Percentiles rank a stretch among this genome's conserved stretches.
phyloP scores from a whole-genome alignment of 371 early-diverging fungal genomes.

The Mucor indicus region DNA sequence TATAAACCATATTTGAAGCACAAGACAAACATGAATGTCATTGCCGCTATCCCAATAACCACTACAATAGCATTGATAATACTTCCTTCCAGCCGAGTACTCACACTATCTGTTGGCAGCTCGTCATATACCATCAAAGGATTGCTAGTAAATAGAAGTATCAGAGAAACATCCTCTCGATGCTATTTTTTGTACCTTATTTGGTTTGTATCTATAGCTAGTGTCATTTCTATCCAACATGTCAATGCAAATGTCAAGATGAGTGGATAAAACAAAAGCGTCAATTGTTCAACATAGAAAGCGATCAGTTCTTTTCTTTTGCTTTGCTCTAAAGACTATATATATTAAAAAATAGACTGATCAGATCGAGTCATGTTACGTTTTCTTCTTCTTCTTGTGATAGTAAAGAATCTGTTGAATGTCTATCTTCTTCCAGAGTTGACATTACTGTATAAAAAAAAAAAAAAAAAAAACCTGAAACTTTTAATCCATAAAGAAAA shows the following conservation, averaged over 20 bases:
- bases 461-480: no score
- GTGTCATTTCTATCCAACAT: constrained; percentile 16
- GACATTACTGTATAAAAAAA: no score
- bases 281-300: constrained; percentile 19
- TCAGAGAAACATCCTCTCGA: no score
- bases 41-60: constrained; percentile 8
- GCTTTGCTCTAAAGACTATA: no score
- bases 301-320: constrained; percentile 6
- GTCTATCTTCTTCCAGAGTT: no score
- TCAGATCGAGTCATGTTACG: no score
- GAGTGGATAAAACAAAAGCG: constrained; percentile 19
- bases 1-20: constrained; percentile 21
- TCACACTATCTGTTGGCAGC: constrained; percentile 8
- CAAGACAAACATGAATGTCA: constrained; percentile 23
- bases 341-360: no score
- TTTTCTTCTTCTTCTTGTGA: no score
- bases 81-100: constrained; percentile 15
- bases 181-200: constrained; percentile 1
- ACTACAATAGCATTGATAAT: constrained; percentile 12
- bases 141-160: constrained; percentile 7
- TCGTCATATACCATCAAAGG: constrained; percentile 19
- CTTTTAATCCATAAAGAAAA: no score
- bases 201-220: constrained; percentile 8
- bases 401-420: no score
- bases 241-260: constrained; percentile 15